Conservation (phyloP, 768 basidiomycete genomes). For the Pholiota microspora region DNA sequence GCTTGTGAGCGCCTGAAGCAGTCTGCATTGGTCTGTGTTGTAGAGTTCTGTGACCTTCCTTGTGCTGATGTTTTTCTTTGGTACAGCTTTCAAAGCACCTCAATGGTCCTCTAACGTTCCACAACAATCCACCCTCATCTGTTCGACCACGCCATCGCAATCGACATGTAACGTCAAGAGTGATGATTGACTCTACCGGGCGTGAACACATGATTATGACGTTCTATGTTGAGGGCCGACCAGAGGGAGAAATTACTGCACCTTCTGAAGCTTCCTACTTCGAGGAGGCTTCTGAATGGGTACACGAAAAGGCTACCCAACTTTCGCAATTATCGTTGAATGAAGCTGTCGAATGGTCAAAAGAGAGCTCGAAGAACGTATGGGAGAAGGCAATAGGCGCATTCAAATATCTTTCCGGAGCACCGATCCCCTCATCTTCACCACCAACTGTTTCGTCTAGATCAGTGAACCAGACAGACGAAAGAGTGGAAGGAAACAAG, state of each 20-base stretch:
- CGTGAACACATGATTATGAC: constrained; percentile 83
- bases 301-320: constrained; percentile 32
- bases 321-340: constrained; percentile 56
- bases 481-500: constrained; percentile 31
- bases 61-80: constrained; percentile 7
- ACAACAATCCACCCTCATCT: constrained; percentile 79
- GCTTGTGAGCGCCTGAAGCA: constrained; percentile 53
- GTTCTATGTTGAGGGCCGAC: constrained; percentile 72
- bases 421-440: constrained; percentile 40
- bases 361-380: constrained; percentile 35
- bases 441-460: constrained; percentile 26
- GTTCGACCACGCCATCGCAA: constrained; percentile 79
- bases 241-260: constrained; percentile 34
- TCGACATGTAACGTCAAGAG: constrained; percentile 76
- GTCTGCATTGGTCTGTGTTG: constrained; percentile 38
- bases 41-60: constrained; percentile 2
- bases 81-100: constrained; percentile 68
- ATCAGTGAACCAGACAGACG: constrained; percentile 23
- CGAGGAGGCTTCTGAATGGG: constrained; percentile 42
- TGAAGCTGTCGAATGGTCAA: constrained; percentile 47
- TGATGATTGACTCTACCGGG: constrained; percentile 69
- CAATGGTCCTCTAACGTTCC: constrained; percentile 66
- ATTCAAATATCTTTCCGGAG: constrained; percentile 75
- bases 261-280: constrained; percentile 42
- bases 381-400: constrained; percentile 53